Percentiles rank a stretch among this genome's conserved stretches.
Evolutionary conservation across 2,329 filamentous ascomycete genomes (phyloP).

Genomic region (Nannizzia gypsea): DNA sequence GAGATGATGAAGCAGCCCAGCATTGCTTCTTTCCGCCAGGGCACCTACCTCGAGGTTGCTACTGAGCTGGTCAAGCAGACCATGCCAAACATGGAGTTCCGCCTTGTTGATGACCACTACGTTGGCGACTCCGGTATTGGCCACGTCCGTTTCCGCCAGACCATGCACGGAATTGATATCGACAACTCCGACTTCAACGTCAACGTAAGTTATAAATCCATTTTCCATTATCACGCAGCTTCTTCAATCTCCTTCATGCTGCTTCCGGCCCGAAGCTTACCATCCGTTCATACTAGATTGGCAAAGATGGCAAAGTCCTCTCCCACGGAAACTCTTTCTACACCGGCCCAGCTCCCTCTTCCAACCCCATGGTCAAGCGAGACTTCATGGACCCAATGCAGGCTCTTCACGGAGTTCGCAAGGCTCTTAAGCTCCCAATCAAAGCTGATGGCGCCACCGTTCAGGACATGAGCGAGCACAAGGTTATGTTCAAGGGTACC

Average conservation of each 20-base stretch:
- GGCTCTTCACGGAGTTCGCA: constrained; percentile 8
- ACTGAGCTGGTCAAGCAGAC: constrained; percentile 9
- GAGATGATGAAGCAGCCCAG: neutral
- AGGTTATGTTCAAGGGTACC: constrained; percentile 12
- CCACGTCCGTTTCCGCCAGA: constrained; percentile 12
- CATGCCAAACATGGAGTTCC: constrained; percentile 7
- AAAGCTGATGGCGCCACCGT: constrained; percentile 7
- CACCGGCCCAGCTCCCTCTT: constrained; percentile 8
- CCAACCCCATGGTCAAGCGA: constrained; percentile 8
- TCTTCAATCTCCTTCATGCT: neutral
- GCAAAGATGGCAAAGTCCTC: constrained; percentile 11
- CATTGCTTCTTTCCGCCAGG: neutral
- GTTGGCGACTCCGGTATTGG: constrained; percentile 11
- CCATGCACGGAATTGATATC: constrained; percentile 11
- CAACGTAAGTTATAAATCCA: constrained; percentile 7
- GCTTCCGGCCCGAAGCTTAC: neutral
- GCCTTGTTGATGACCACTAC: constrained; percentile 12
- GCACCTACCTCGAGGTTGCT: constrained; percentile 12
- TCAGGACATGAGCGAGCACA: constrained; percentile 6
- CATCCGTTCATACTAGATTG: constrained; percentile 1
- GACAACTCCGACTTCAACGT: constrained; percentile 14
- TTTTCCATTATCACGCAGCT: no score
- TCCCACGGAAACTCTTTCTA: constrained; percentile 13
- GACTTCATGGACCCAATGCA: constrained; percentile 10
- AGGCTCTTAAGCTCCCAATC: constrained; percentile 9